phyloP scores from a whole-genome alignment of 2,329 filamentous ascomycete species.

The Curvularia hawaiiensis region DNA sequence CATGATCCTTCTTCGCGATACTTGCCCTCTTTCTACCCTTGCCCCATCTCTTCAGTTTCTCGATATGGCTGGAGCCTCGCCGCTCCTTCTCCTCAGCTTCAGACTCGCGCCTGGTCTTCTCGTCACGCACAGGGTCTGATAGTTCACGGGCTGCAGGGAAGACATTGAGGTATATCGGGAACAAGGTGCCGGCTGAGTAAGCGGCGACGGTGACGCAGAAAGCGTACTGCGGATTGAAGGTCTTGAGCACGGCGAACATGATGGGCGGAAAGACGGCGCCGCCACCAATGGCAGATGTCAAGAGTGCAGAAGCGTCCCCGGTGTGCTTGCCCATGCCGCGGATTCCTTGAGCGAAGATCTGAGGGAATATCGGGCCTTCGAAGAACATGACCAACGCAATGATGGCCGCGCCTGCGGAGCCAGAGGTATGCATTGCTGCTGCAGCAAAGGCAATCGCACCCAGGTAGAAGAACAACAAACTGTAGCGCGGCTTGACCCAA shows the following conservation, averaged over 20 bases:
- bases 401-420: slow-evolving; percentile 52
- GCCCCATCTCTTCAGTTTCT: slow-evolving; percentile 30
- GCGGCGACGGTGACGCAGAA: slow-evolving; percentile 60
- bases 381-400: slow-evolving; percentile 62
- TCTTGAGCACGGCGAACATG: slow-evolving; percentile 53
- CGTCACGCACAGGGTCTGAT: slow-evolving; percentile 55
- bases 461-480: slow-evolving; percentile 60
- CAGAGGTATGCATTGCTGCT: slow-evolving; percentile 55
- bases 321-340: slow-evolving; percentile 64
- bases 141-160: slow-evolving; percentile 55
- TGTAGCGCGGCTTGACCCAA: slow-evolving; percentile 62
- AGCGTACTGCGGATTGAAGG: slow-evolving; percentile 52
- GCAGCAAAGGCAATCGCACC: slow-evolving; percentile 59
- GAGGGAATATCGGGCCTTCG: slow-evolving; percentile 64
- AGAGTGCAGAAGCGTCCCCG: slow-evolving; percentile 59
- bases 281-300: slow-evolving; percentile 61
- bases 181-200: slow-evolving; percentile 57
- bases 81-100: slow-evolving; percentile 29
- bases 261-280: slow-evolving; percentile 63
- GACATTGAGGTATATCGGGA: slow-evolving; percentile 60
- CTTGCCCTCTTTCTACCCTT: slow-evolving; percentile 25
- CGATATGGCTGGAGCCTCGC: slow-evolving; percentile 21
- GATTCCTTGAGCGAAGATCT: slow-evolving; percentile 63
- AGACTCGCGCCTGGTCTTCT: slow-evolving; percentile 34
- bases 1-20: slow-evolving; percentile 23